Evolutionary conservation across 2,329 filamentous ascomycete genomes (phyloP).

Genomic region (Thelonectria rubi): DNA sequence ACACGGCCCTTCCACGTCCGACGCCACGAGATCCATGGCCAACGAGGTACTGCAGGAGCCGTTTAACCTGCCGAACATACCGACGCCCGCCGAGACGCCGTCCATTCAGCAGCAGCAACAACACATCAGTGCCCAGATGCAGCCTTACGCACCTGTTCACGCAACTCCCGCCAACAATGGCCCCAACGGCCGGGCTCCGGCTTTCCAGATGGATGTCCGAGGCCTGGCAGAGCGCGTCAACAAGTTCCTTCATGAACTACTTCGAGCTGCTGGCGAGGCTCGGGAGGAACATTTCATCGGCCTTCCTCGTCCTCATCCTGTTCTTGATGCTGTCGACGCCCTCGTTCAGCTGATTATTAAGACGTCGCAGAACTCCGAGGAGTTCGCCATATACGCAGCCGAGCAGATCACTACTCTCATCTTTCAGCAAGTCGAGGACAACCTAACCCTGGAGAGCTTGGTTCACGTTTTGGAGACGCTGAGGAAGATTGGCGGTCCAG

Average conservation of each 20-base stretch:
- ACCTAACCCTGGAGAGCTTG: conserved; percentile 67
- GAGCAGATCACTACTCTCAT: conserved; percentile 67
- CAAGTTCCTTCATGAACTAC: conserved; percentile 66
- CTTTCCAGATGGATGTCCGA: conserved; percentile 61
- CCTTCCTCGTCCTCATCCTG: conserved; percentile 65
- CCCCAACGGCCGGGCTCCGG: conserved; percentile 61
- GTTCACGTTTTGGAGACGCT: conserved; percentile 70
- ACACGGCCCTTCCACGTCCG: conserved; percentile 66
- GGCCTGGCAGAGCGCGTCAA: conserved; percentile 63
- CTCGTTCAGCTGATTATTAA: conserved; percentile 71
- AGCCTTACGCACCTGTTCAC: conserved; percentile 65
- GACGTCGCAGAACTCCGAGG: conserved; percentile 68
- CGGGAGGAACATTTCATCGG: conserved; percentile 68
- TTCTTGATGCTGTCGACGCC: conserved; percentile 70
- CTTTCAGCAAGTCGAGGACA: conserved; percentile 64
- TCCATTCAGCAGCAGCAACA: conserved; percentile 58
- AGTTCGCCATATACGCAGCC: conserved; percentile 66
- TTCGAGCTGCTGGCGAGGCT: conserved; percentile 61
- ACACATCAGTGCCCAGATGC: conserved; percentile 59
- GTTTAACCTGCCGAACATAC: conserved; percentile 65
- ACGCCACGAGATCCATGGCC: conserved; percentile 68
- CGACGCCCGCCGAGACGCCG: conserved; percentile 68
- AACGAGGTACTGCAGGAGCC: conserved; percentile 72
- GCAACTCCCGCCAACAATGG: conserved; percentile 46
- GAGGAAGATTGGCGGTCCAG: conserved; percentile 66